phyloP scores from a whole-genome alignment of 2,329 filamentous ascomycete genomes.

The Sclerotinia subarctica region DNA sequence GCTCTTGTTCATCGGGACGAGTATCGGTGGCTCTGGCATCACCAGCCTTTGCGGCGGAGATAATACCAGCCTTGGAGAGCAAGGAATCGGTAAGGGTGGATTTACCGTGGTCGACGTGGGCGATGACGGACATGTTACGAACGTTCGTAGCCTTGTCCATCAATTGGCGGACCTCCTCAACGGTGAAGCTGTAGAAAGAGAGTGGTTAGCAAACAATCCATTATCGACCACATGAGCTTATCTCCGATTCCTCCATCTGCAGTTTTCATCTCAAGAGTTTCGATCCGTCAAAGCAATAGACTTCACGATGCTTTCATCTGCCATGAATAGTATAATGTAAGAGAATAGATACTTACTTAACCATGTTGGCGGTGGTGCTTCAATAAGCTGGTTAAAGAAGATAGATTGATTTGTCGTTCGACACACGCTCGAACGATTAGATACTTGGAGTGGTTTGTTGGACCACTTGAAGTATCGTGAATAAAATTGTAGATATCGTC shows the following conservation, averaged over 20 bases:
- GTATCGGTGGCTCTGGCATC: conserved; percentile 96
- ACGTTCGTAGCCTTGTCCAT: conserved; percentile 78
- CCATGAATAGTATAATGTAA: background rate
- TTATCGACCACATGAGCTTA: background rate
- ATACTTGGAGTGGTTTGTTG: conserved; percentile 7
- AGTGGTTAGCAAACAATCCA: conserved; percentile 47
- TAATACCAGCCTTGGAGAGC: conserved; percentile 98
- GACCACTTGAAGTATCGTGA: conserved; percentile 22
- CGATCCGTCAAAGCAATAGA: background rate
- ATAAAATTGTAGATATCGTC: conserved; percentile 24
- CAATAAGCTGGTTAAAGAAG: conserved; percentile 39
- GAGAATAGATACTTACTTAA: conserved; percentile 74
- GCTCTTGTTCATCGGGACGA: conserved; percentile 95
- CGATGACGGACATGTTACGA: conserved; percentile 99
- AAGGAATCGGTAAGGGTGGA: conserved; percentile 99
- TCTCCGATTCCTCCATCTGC: conserved; percentile 17
- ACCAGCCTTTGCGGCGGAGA: conserved; percentile 95
- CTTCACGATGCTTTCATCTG: background rate
- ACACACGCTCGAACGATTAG: conserved; percentile 22
- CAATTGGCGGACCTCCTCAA: conserved; percentile 81
- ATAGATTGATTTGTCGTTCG: conserved; percentile 19
- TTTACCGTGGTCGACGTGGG: conserved; percentile 99
- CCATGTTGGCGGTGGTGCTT: conserved; percentile 90
- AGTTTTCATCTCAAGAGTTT: background rate
- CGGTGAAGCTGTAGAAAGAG: conserved; percentile 75